Evolutionary conservation across 2,329 filamentous ascomycete species (phyloP).

Genomic region (Ophiobolus disseminans): DNA sequence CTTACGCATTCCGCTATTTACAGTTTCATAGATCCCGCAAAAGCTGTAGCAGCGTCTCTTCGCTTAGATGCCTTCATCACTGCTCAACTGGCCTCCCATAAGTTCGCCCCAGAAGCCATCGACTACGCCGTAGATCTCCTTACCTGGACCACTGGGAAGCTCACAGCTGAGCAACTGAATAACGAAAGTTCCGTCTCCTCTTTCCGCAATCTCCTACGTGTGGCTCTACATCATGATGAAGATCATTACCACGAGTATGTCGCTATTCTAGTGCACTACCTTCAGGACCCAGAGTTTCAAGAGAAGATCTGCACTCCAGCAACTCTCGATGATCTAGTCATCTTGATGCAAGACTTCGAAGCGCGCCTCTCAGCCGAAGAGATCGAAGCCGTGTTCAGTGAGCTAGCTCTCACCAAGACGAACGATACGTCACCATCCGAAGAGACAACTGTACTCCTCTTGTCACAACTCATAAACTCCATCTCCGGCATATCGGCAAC

Average conservation of each 20-base stretch:
- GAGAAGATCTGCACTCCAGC: conserved; percentile 39
- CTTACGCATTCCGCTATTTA: conserved; percentile 9
- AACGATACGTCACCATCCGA: conserved; percentile 31
- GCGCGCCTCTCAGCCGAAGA: conserved; percentile 35
- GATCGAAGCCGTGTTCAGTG: conserved; percentile 34
- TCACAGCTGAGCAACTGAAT: conserved; percentile 43
- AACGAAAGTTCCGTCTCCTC: conserved; percentile 37
- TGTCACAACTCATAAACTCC: conserved; percentile 41
- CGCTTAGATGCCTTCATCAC: conserved; percentile 43
- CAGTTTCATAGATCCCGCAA: conserved; percentile 41
- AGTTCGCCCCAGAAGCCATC: conserved; percentile 39
- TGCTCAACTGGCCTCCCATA: conserved; percentile 29
- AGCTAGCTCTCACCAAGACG: conserved; percentile 35
- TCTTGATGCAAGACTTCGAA: conserved; percentile 43
- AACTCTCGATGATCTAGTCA: conserved; percentile 36
- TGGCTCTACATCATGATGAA: conserved; percentile 38
- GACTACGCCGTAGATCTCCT: conserved; percentile 47
- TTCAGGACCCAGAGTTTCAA: conserved; percentile 46
- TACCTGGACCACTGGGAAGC: conserved; percentile 44
- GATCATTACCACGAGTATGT: conserved; percentile 46
- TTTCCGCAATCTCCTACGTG: conserved; percentile 37
- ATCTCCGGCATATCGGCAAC: conserved; percentile 44
- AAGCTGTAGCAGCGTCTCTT: conserved; percentile 41
- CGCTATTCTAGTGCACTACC: conserved; percentile 42
- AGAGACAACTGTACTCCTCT: conserved; percentile 33